Percentiles rank a stretch among this genome's conserved stretches.
Conservation (phyloP, 345 rosid genomes). For the Gossypium sturtianum region DNA sequence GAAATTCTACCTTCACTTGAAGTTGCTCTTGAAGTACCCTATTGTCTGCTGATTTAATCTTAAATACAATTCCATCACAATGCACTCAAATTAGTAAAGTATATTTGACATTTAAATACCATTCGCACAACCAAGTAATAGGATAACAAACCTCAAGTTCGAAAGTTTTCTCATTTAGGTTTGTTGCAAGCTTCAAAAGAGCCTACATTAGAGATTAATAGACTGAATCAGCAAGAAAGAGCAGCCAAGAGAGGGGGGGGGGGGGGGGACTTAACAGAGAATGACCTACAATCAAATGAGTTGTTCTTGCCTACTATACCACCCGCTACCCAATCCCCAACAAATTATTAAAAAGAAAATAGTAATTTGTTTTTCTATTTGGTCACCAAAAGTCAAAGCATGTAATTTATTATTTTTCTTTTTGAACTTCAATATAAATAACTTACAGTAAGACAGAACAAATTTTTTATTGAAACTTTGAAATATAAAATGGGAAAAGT, state of each 20-base stretch:
- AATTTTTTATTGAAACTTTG: background rate
- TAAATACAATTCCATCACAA: slow-evolving; percentile 17
- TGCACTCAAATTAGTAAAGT: slow-evolving; percentile 15
- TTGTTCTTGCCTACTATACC: background rate
- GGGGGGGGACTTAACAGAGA: background rate
- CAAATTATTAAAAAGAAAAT: background rate
- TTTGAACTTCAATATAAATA: background rate
- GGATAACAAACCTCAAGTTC: slow-evolving; percentile 62
- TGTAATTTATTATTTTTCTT: background rate
- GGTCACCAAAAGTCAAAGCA: background rate
- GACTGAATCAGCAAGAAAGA: slow-evolving; percentile 18
- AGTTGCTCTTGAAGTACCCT: slow-evolving; percentile 69
- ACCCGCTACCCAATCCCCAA: background rate
- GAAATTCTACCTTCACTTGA: slow-evolving; percentile 48
- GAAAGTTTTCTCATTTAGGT: slow-evolving; percentile 54
- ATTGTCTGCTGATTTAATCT: slow-evolving; percentile 69
- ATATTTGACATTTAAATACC: slow-evolving; percentile 4
- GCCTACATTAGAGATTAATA: slow-evolving; percentile 33
- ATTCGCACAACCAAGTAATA: slow-evolving; percentile 7
- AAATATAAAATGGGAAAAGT: background rate
- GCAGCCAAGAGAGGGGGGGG: background rate
- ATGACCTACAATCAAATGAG: slow-evolving; percentile 1
- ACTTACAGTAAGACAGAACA: background rate
- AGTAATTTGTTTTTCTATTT: background rate
- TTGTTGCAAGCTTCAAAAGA: slow-evolving; percentile 47